These are phyloP conservation scores for Naematelia aurantialba DNA, from an alignment of 768 basidiomycete genomes.

Conservation along the genomic window DNA sequence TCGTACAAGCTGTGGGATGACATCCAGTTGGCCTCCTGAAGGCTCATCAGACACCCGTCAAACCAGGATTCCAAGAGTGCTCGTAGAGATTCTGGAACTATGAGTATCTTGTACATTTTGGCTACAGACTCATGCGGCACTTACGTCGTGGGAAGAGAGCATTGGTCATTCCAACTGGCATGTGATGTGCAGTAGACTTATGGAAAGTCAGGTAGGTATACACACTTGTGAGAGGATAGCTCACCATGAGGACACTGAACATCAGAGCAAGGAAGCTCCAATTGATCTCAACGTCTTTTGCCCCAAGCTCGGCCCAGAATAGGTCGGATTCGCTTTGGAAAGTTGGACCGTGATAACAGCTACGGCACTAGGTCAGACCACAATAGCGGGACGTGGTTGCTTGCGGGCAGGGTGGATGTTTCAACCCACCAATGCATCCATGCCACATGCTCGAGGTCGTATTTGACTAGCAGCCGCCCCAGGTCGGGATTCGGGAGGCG, in stretches of 20 bases:
- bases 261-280: constrained; percentile 23
- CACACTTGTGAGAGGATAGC: not conserved
- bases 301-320: constrained; percentile 24
- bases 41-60: constrained; percentile 12
- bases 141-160: constrained; percentile 7
- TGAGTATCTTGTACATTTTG: not conserved
- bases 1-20: constrained; percentile 14
- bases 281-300: constrained; percentile 30
- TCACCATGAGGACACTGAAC: constrained; percentile 21
- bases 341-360: constrained; percentile 9
- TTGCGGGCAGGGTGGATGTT: no score
- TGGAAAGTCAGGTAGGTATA: not conserved
- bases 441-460: constrained; percentile 13
- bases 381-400: not conserved
- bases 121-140: not conserved
- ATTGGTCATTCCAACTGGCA: constrained; percentile 8
- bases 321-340: constrained; percentile 19
- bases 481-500: constrained; percentile 4
- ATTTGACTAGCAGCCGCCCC: constrained; percentile 8
- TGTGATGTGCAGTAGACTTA: constrained; percentile 21
- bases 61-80: constrained; percentile 15
- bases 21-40: constrained; percentile 21
- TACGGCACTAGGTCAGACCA: not conserved
- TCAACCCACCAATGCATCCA: constrained; percentile 17
- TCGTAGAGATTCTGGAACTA: constrained; percentile 10